Percentiles rank a stretch among this genome's conserved stretches.
Conservation (phyloP, 2,329 filamentous ascomycete genomes). For the Ceratocystis harringtonii region DNA sequence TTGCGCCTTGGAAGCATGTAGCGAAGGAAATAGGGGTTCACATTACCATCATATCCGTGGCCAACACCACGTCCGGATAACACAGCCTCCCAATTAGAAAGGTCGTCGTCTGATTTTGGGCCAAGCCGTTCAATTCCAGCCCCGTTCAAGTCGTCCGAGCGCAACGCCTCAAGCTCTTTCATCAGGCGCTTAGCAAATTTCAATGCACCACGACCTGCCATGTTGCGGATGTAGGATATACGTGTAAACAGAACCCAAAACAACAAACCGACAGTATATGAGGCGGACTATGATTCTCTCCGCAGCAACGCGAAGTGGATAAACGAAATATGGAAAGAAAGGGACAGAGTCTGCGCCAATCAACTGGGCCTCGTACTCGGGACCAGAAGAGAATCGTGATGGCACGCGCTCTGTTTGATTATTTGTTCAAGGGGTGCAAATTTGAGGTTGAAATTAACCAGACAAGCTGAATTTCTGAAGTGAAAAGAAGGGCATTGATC, state of each 20-base stretch:
- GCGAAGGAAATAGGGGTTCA: neutral
- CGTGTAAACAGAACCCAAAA: neutral
- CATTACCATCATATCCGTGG: slow-evolving; percentile 40
- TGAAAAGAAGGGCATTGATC: neutral
- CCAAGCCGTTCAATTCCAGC: slow-evolving; percentile 42
- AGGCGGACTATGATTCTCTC: neutral
- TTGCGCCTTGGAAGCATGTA: neutral
- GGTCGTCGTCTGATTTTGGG: slow-evolving; percentile 37
- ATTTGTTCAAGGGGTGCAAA: neutral
- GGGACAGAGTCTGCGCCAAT: neutral
- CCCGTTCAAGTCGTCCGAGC: slow-evolving; percentile 26
- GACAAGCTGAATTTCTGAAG: neutral
- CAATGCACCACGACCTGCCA: slow-evolving; percentile 30
- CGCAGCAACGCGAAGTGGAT: neutral
- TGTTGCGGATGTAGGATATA: slow-evolving; percentile 22
- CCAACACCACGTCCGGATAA: slow-evolving; percentile 43
- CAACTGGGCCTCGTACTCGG: neutral
- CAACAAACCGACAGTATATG: neutral
- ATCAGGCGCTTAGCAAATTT: slow-evolving; percentile 41
- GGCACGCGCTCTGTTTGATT: neutral
- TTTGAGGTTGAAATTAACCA: neutral
- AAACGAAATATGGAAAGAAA: neutral
- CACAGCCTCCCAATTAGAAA: slow-evolving; percentile 45
- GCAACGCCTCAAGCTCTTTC: slow-evolving; percentile 42
- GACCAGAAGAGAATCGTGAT: neutral